Base-by-base conservation (phyloP, 805 yeast species). In the Cyberlindnera meyerae region DNA sequence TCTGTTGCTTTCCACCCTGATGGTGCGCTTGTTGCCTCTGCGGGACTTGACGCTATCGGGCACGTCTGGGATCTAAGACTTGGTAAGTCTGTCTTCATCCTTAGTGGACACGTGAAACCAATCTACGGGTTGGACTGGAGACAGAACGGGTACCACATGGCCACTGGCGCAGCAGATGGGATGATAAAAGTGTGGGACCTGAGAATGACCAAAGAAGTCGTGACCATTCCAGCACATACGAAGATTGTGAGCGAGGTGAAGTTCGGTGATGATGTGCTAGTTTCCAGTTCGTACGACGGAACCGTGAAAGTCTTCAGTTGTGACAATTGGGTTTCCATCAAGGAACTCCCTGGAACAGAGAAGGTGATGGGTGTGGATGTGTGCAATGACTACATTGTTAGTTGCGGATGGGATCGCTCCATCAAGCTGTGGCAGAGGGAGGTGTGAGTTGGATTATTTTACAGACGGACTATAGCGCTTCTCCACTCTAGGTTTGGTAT, bases 151-250 rank as follows among this genome's bases (percentile, higher is more conserved):
- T 70, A 70, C 47, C 79, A 80, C 34, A 49, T 87, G 4, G 88
- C 88, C 3, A 79, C 90, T 0, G 97, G 89, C 3, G 78, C 94
- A 40, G 90, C 82, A 0, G 97, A 90, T 60, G 77, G 87, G 21
- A 62, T 77, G 2, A 70, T 87, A 8, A 82, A 82, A 49, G 68
- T 89, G 2, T 90, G 97, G 97, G 98, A 90, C 62, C 35, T 90
- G 25, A 67, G 98, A 30, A 66, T 65, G 37, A 67, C 65, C 6
- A 57, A 68, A 14, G 56, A 55, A 4, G 34, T 52, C 6, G 62
- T 58, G 22, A 62, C 79, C 0, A 73, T 90, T 4, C 79, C 87
- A 5, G 88, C 90, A 0, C 97, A 90, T 58, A 73, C 70, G 2
- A 82, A 73, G 51, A 54, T 87, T 17, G 77, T 89, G 0, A 77